These are phyloP conservation scores for Salix caprea DNA, from an alignment of 345 rosid genomes.

Conservation along the genomic window DNA sequence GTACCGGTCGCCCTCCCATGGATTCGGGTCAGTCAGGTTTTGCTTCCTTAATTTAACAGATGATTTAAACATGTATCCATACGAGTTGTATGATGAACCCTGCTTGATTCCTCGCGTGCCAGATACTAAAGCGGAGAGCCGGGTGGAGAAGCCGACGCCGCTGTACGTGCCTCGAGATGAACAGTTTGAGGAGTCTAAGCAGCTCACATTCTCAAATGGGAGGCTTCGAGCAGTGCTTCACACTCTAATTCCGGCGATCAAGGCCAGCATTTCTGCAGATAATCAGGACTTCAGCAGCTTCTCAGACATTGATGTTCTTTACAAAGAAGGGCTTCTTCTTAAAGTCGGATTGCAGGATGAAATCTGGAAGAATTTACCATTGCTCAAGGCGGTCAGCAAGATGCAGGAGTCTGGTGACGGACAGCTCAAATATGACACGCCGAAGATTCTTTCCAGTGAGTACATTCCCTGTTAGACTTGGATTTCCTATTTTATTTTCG, in stretches of 20 bases:
- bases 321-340: constrained; percentile 84
- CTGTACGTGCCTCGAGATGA: constrained; percentile 94
- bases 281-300: constrained; percentile 62
- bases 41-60: not conserved
- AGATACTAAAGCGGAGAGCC: constrained; percentile 70
- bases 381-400: constrained; percentile 56
- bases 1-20: constrained; percentile 66
- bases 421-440: constrained; percentile 78
- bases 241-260: constrained; percentile 66
- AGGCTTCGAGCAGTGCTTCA: constrained; percentile 80
- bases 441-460: constrained; percentile 84
- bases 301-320: constrained; percentile 75
- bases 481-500: not conserved
- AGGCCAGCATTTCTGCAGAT: constrained; percentile 70
- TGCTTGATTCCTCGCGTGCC: not conserved
- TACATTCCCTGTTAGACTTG: not conserved
- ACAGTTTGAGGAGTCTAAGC: constrained; percentile 82
- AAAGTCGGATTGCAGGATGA: constrained; percentile 78
- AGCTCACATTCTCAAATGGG: constrained; percentile 58
- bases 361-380: constrained; percentile 59
- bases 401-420: constrained; percentile 73
- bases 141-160: constrained; percentile 91
- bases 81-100: too few relatives aligned
- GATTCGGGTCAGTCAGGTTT: constrained; percentile 45
- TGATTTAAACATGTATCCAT: not conserved